phyloP scores from a whole-genome alignment of 192 early-diverging fungal species.

The Backusella liffmaniae region DNA sequence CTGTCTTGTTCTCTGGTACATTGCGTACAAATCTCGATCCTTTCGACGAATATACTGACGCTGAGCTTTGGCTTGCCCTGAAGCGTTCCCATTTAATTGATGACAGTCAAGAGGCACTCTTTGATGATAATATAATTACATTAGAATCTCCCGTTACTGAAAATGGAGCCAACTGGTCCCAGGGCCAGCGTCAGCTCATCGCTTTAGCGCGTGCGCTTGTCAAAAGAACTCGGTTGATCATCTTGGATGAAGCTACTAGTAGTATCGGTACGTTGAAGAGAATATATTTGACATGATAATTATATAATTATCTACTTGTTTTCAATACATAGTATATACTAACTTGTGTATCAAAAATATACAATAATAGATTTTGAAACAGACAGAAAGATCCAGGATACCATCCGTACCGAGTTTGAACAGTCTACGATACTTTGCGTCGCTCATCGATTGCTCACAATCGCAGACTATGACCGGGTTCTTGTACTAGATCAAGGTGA shows the following conservation, averaged over 20 bases:
- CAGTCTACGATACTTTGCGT: not conserved
- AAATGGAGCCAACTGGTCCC: conserved; percentile 57
- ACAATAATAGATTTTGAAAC: not conserved
- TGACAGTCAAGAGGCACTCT: not conserved
- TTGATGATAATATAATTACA: conserved; percentile 25
- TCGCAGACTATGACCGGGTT: not conserved
- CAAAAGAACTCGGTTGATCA: conserved; percentile 49
- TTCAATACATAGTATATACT: no score
- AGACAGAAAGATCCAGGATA: not conserved
- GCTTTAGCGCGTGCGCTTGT: conserved; percentile 62
- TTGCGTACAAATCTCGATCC: conserved; percentile 74
- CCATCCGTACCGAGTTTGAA: not conserved
- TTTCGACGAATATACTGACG: conserved; percentile 45
- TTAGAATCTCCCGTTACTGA: conserved; percentile 42
- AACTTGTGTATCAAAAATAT: no score
- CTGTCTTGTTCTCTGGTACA: conserved; percentile 61
- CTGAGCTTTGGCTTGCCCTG: conserved; percentile 58
- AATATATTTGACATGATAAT: no score
- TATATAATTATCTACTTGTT: no score
- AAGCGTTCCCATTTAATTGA: not conserved
- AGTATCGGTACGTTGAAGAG: conserved; percentile 26
- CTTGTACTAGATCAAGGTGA: not conserved
- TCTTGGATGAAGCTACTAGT: conserved; percentile 69
- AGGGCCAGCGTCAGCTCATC: conserved; percentile 59
- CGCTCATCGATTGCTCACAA: not conserved